Base-by-base conservation (phyloP, 495 filamentous ascomycete species). In the Hypomontagnella monticulosa region DNA sequence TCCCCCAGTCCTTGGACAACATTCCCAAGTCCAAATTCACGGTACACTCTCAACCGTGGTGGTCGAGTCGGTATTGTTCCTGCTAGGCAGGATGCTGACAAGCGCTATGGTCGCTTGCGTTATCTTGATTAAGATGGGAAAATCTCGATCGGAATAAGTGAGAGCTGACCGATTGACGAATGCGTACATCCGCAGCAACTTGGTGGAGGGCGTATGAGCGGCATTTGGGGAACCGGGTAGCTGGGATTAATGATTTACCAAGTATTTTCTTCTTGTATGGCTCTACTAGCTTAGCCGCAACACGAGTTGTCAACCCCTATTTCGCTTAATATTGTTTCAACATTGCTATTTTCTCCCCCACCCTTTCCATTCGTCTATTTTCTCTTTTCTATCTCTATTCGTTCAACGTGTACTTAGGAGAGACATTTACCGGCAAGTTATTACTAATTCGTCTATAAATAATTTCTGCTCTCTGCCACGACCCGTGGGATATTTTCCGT, bases 131-230 rank as follows among this genome's bases (percentile, higher is more conserved):
- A 15, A 50, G 42, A 60, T 50, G 55, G 37, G 27, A 49, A 49
- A 57, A 46, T 42, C 50, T 47, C 36, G 33, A 57, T 57, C 52
- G 16, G 38, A 44, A 44, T 27, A 63, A 30, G 43, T 56, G 60
- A 56, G 32, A 57, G 34, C 30, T 57, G 57, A 67, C 57, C 57
- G 63, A 48, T 61, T 52, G 57, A 61, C 52, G 37, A 61, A 67
- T 48, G 33, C n/a, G 57, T 61, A 53, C 52, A 47, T 67, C 57
- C 19, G 47, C 46, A 12, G 46, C 46, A 34, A 52, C n/a, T 48
- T 6, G 43, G 18, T 32, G 23, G 32, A 36, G 15, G 15, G 15
- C 18, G 20, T 20, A 30, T 12, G 30, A 27, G 10, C 14, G 16
- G 44, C 9, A 41, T 36, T 30, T 53, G 8, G 16, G 14, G 38